phyloP scores from a whole-genome alignment of 2,329 filamentous ascomycete genomes.

The Epichloe bromicola region DNA sequence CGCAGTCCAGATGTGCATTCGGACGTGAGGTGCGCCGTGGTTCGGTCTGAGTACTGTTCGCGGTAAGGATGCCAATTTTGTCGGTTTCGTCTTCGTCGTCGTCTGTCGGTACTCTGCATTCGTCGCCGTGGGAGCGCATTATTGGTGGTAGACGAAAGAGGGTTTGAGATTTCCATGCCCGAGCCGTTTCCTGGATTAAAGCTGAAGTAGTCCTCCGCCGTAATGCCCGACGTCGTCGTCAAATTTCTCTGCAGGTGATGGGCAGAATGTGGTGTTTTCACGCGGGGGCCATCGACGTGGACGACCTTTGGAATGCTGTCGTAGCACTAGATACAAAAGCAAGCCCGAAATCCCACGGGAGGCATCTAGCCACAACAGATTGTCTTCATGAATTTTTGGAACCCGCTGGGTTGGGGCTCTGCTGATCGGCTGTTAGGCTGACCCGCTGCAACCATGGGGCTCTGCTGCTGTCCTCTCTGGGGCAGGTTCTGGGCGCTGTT shows the following conservation, averaged over 20 bases:
- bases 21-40: background rate
- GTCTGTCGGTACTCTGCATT: background rate
- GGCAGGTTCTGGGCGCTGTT: constrained; percentile 84
- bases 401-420: constrained; percentile 65
- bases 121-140: background rate
- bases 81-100: constrained; percentile 6
- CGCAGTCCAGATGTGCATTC: background rate
- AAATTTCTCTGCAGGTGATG: background rate
- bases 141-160: background rate
- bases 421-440: constrained; percentile 41
- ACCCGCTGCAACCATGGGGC: constrained; percentile 41
- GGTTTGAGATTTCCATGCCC: background rate
- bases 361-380: constrained; percentile 68
- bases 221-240: background rate
- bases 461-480: constrained; percentile 47
- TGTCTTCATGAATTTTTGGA: constrained; percentile 86
- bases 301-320: constrained; percentile 12
- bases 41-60: background rate
- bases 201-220: background rate
- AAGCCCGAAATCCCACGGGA: constrained; percentile 14
- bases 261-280: background rate
- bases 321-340: constrained; percentile 17
- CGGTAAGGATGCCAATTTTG: background rate
- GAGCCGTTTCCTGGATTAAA: background rate
- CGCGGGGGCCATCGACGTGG: background rate